Base-by-base conservation (phyloP, 257 asterid species). In the Parsonsia alboflavescens region DNA sequence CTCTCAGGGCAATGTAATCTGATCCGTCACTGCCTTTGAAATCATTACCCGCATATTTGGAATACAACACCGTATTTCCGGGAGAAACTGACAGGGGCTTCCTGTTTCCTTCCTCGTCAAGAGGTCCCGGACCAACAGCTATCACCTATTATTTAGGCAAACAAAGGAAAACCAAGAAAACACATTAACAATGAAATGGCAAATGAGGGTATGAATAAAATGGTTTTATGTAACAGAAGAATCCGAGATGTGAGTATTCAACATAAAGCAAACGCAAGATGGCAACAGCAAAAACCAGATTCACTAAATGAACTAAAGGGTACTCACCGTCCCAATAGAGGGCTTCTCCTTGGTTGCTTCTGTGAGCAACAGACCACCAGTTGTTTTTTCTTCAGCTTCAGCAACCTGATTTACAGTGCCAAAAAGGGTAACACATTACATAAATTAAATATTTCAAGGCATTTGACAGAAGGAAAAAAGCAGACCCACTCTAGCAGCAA, bases 341-440 rank as follows among this genome's bases (percentile, higher is more conserved):
- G 99, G 99, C 85, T 89, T 95, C 81, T 95, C 98, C 86, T 89
- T 92, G 81, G 85, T 81, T 33, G 97, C 89, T 65, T 91, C 96
- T 1, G 96, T 88, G 10, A 95, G 86, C 84, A 82, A 80, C 86
- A 95, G 84, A 41, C 99, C 99, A 48, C 99, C 99, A 1, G 96
- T 90, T 2, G 99, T 95, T 84, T 81, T 92, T 46, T 83, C 85
- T 81, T 95, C 99, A 6, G 90, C 96, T 84, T 71, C 98, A 12
- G 91, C 96, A 57, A 95, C 86, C 99, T 95, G 84, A 64, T 78
- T 52, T 49, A 26, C 44, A 73, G 70, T 3, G 57, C 22, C 48
- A 85, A 36, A 49, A 13, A 22, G 49, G 56, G 44, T 21, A 30
- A 33, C 6, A 16, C 42, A 70, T 61, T 46, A 52, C 1, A 52